Conservation (phyloP, 2,329 filamentous ascomycete species). For the Penicillium fuscoglaucum region DNA sequence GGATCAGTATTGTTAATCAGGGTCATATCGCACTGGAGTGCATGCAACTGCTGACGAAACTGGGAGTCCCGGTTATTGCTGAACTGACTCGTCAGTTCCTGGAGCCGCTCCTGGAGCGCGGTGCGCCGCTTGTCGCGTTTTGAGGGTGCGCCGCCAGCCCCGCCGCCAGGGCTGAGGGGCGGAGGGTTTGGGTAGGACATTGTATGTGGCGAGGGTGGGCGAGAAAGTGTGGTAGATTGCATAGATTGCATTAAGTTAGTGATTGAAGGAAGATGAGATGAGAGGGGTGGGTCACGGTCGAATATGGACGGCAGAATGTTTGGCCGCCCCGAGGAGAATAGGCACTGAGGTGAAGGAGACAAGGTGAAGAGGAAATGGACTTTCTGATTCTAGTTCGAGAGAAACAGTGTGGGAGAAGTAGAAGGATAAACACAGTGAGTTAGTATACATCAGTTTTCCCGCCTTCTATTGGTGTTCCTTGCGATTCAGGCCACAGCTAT, state of each 20-base stretch:
- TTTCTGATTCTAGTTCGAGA: not conserved
- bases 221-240: not conserved
- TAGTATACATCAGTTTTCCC: too few species aligned
- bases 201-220: constrained; percentile 9
- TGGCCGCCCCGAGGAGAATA: constrained; percentile 2
- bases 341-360: not conserved
- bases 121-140: constrained; percentile 91
- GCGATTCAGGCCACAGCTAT: not conserved
- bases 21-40: constrained; percentile 86
- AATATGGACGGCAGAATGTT: constrained; percentile 6
- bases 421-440: not conserved
- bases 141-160: constrained; percentile 53
- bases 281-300: constrained; percentile 11
- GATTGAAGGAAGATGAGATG: constrained; percentile 6
- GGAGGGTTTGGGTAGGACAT: constrained; percentile 26
- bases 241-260: constrained; percentile 3
- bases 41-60: constrained; percentile 86
- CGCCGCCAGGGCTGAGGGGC: constrained; percentile 36
- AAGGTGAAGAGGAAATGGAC: not conserved
- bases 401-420: not conserved
- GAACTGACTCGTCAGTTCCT: constrained; percentile 74
- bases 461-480: not conserved
- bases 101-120: constrained; percentile 75
- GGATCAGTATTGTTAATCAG: constrained; percentile 83
- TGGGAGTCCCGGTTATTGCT: constrained; percentile 76